Percentiles rank a stretch among this genome's conserved stretches.
Evolutionary conservation across 495 filamentous ascomycete species (phyloP).

Genomic region (Penicillium pulvis): DNA sequence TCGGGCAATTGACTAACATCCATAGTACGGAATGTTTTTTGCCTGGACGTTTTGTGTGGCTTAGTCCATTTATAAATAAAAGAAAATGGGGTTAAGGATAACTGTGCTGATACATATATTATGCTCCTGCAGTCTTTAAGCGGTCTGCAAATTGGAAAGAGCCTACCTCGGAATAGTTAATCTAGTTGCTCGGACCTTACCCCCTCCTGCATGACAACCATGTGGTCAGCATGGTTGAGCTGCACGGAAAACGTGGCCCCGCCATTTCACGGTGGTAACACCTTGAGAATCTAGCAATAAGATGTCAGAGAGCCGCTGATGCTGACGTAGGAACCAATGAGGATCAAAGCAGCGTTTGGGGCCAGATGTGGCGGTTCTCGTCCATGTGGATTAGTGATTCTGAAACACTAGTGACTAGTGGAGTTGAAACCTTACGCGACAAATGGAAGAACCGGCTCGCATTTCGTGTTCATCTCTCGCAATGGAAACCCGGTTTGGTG

Average conservation of each 20-base stretch:
- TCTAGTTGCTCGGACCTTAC: constrained; percentile 4
- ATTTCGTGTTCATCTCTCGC: not conserved
- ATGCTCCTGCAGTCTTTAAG: not conserved
- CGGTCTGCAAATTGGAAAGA: constrained; percentile 3
- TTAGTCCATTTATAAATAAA: not conserved
- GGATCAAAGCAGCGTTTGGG: not conserved
- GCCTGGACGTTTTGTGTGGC: not conserved
- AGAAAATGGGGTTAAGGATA: not conserved
- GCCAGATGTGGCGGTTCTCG: not conserved
- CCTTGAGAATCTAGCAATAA: not conserved
- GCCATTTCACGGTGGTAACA: not conserved
- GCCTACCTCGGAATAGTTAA: not conserved
- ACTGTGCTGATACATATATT: not conserved
- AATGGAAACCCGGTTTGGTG: not conserved
- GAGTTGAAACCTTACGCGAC: not conserved
- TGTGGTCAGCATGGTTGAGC: constrained; percentile 6
- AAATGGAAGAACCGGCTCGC: not conserved
- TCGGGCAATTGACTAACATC: constrained; percentile 14
- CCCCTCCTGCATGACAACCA: constrained; percentile 7
- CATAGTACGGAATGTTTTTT: constrained; percentile 4
- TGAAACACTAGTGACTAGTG: not conserved
- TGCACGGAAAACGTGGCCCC: constrained; percentile 4
- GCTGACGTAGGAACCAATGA: not conserved
- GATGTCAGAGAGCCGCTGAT: not conserved
- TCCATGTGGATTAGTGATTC: not conserved